Conservation (phyloP, 2,329 filamentous ascomycete genomes). For the Aspergillus glaucus region DNA sequence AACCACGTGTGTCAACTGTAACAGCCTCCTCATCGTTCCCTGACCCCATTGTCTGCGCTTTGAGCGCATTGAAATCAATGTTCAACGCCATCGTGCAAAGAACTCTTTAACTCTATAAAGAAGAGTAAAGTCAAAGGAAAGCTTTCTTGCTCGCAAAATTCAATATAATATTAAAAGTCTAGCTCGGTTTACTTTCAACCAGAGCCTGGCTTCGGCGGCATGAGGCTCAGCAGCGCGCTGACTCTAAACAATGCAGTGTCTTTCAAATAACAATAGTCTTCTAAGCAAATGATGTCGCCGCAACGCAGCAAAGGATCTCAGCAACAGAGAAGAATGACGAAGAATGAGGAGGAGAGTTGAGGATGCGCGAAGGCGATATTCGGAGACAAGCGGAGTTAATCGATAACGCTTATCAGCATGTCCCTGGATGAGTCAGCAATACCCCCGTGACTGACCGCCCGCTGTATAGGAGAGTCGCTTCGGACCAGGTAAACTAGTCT, state of each 20-base stretch:
- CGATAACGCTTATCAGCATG: background rate
- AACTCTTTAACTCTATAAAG: background rate
- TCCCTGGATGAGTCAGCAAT: background rate
- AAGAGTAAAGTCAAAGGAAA: background rate
- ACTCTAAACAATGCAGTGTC: background rate
- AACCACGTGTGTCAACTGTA: slow-evolving; percentile 89
- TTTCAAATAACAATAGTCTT: too few relatives aligned
- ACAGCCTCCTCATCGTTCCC: slow-evolving; percentile 93
- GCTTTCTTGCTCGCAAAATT: background rate
- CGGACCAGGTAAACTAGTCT: background rate
- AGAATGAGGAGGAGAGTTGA: background rate
- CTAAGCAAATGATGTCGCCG: background rate
- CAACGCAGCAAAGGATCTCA: background rate
- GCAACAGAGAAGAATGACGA: background rate
- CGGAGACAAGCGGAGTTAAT: slow-evolving; percentile 1
- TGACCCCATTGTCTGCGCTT: slow-evolving; percentile 77
- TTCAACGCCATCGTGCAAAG: slow-evolving; percentile 58
- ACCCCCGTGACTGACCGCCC: background rate
- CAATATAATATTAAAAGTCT: background rate
- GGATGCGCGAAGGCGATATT: background rate
- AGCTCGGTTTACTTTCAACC: background rate
- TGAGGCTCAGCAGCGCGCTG: background rate
- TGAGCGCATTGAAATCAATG: slow-evolving; percentile 61
- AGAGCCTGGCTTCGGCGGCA: background rate
- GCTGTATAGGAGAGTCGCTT: background rate